Percentiles rank a stretch among this genome's conserved stretches.
phyloP scores from a whole-genome alignment of 2,329 filamentous ascomycete species.

The Stagonosporopsis vannaccii region DNA sequence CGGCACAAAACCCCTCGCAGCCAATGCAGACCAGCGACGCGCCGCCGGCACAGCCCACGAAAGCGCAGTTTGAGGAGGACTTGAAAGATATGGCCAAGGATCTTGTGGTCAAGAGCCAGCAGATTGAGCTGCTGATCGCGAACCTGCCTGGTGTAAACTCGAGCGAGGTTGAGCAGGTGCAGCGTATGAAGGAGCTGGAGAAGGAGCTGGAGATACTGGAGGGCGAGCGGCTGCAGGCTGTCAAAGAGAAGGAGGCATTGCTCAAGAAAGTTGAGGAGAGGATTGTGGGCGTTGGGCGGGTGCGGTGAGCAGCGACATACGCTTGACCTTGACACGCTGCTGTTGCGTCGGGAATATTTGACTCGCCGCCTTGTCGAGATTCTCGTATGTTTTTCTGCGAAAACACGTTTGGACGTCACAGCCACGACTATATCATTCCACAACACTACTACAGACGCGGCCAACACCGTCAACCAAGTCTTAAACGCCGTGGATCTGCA shows the following conservation, averaged over 20 bases:
- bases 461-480: not conserved
- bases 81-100: constrained; percentile 78
- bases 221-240: constrained; percentile 50
- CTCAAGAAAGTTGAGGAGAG: constrained; percentile 56
- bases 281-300: constrained; percentile 47
- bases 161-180: constrained; percentile 78
- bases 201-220: constrained; percentile 53
- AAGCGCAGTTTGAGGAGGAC: constrained; percentile 66
- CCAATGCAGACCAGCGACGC: constrained; percentile 22
- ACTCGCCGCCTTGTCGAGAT: too few species aligned
- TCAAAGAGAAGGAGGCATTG: constrained; percentile 53
- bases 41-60: constrained; percentile 21
- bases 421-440: not conserved
- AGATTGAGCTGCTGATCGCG: constrained; percentile 80
- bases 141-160: constrained; percentile 78
- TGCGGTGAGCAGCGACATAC: constrained; percentile 19
- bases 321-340: not conserved
- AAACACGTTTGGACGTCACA: not conserved
- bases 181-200: constrained; percentile 59
- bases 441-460: not conserved
- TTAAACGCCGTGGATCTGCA: not conserved
- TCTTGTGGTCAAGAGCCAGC: constrained; percentile 80
- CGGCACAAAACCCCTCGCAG: constrained; percentile 18
- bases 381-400: not conserved
- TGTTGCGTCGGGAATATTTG: too few species aligned